Evolutionary conservation across 768 basidiomycete species (phyloP).

Genomic region (Boletus bicolor): DNA sequence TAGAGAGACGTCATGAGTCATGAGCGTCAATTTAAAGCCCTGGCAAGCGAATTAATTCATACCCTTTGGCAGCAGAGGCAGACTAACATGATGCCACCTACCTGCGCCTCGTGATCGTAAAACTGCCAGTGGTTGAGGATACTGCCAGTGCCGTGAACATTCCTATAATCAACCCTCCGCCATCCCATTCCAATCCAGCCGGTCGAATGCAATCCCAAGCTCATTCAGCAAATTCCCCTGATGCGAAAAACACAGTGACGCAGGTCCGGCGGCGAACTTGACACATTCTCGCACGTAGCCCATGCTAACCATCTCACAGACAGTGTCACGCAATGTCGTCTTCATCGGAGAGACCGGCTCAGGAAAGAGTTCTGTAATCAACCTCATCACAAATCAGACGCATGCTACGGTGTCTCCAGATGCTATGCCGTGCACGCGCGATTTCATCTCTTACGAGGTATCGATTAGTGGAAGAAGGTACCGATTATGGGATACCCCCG

Average conservation of each 20-base stretch:
- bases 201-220: background rate
- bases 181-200: background rate
- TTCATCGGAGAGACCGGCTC: slow-evolving; percentile 36
- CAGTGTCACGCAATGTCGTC: slow-evolving; percentile 27
- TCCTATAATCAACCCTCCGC: background rate
- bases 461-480: slow-evolving; percentile 14
- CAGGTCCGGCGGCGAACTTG: slow-evolving; percentile 7
- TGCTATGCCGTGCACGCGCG: slow-evolving; percentile 32
- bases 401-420: slow-evolving; percentile 28
- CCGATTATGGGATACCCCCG: slow-evolving; percentile 34
- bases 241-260: background rate
- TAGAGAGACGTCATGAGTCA: background rate
- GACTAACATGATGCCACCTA: background rate
- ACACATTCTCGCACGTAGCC: background rate
- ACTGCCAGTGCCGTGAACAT: background rate
- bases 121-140: background rate
- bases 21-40: background rate
- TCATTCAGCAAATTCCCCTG: background rate
- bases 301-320: slow-evolving; percentile 8
- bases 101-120: background rate
- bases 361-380: slow-evolving; percentile 43
- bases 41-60: background rate
- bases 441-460: slow-evolving; percentile 22
- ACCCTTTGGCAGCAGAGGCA: background rate
- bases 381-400: slow-evolving; percentile 32